A percentile compares a stretch with the other conserved stretches of the same genome.
These are phyloP conservation scores for Gaeumannomyces tritici DNA, from an alignment of 2,329 filamentous ascomycete genomes.

Conservation along the genomic window DNA sequence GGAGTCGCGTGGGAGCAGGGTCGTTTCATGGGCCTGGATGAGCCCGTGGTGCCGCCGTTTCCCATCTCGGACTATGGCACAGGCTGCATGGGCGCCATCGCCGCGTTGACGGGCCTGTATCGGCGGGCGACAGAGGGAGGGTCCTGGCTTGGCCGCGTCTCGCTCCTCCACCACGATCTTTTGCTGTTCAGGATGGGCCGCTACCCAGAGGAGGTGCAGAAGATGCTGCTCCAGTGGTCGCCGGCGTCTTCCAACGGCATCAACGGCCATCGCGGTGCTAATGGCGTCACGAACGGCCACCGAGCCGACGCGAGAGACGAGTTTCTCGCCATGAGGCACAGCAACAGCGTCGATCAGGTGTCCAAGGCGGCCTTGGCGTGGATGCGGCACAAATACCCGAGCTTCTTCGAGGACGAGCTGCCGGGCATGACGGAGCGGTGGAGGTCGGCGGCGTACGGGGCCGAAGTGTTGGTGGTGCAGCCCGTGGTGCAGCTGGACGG, in stretches of 20 bases:
- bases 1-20: conserved; percentile 54
- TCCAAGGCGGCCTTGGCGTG: conserved; percentile 47
- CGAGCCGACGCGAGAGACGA: background rate
- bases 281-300: background rate
- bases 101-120: conserved; percentile 54
- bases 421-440: conserved; percentile 37
- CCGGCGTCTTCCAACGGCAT: background rate
- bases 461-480: conserved; percentile 28
- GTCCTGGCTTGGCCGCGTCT: conserved; percentile 55
- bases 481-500: conserved; percentile 35
- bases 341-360: conserved; percentile 56
- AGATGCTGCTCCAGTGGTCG: conserved; percentile 28
- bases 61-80: conserved; percentile 60
- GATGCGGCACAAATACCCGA: conserved; percentile 40
- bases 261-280: too few relatives aligned
- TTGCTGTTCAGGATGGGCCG: conserved; percentile 52
- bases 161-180: conserved; percentile 59
- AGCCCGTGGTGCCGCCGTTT: conserved; percentile 57
- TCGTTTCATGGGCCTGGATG: conserved; percentile 48
- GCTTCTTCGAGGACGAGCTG: conserved; percentile 32
- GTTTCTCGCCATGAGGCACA: conserved; percentile 25
- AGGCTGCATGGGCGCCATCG: conserved; percentile 61
- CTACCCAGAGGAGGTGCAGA: conserved; percentile 43
- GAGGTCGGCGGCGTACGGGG: conserved; percentile 31
- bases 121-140: conserved; percentile 53